Evolutionary conservation across 352 stramenopile genomes (phyloP), one percentile per base, ranked within the genome.

Genomic region (Thalassiosira exigua): DNA sequence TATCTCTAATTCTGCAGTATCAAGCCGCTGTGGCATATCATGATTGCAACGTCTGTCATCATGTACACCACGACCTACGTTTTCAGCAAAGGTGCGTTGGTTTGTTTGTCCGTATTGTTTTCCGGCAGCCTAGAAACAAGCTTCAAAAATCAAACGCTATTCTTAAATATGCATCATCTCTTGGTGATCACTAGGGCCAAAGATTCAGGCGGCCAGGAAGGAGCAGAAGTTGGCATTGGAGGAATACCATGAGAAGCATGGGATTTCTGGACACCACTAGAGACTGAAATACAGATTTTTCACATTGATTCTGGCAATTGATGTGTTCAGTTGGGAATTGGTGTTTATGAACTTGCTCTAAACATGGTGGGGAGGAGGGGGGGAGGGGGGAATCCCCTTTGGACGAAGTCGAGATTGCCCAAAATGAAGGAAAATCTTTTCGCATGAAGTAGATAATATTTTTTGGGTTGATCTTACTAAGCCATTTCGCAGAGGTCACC

Each of bases 41-140:
- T 91, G 84, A 75, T 91, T 67, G 77, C 68, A 9, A 86, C 85
- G 11, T 89, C 78, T 48, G 69, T 81, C 51, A 73, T 86, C 54
- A 89, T 91, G 81, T 91, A 89, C 72, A 88, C 81, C 30, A 68
- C 75, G 50, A 88, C 74, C 58, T 91, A 91, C 68, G 52, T 88
- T 44, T 81, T 79, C 41, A 84, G 84, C 72, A 82, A 86, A 62
- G 72, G 85, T 91, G 69, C 78, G 81, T 87, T 14, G n/a, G 22
- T 51, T 0, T 69, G 4, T 26, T 17, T 29, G 12, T 17, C 51
- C 21, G 22, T 62, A 39, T 22, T n/a, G 12, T 66, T 58, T 69
- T 46, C 27, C 19, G 4, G 22, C 22, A 22, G 33, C 14, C 22
- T 4, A 24, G 9, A n/a, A n/a, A n/a, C n/a, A n/a, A n/a, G n/a